Conservation (phyloP, 2,329 filamentous ascomycete genomes). For the Neonectria faginata region DNA sequence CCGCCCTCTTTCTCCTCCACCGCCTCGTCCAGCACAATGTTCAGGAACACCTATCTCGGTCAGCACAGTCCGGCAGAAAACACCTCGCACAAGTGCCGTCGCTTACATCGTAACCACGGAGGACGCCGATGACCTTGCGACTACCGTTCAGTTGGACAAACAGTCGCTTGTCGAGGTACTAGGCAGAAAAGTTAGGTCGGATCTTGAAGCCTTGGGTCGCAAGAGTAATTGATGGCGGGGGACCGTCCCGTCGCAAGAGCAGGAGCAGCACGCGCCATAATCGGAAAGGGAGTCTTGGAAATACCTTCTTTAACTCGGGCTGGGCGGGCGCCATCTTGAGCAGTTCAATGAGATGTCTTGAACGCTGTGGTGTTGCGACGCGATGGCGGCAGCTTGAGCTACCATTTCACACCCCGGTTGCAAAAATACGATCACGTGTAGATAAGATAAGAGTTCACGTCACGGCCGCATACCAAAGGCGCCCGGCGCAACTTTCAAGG, state of each 20-base stretch:
- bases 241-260: background rate
- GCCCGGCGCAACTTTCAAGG: conserved; percentile 32
- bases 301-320: conserved; percentile 97
- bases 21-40: conserved; percentile 97
- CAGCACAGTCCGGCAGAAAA: conserved; percentile 14
- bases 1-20: conserved; percentile 93
- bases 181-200: conserved; percentile 45
- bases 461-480: conserved; percentile 28
- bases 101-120: conserved; percentile 95
- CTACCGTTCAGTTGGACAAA: conserved; percentile 98
- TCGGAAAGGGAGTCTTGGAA: background rate
- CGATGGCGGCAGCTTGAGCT: conserved; percentile 43
- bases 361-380: conserved; percentile 44
- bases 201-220: conserved; percentile 10
- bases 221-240: conserved; percentile 2
- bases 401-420: conserved; percentile 37
- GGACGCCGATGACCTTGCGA: conserved; percentile 93
- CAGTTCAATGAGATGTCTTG: conserved; percentile 42
- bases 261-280: background rate
- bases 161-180: conserved; percentile 99
- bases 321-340: conserved; percentile 96
- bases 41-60: conserved; percentile 84
- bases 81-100: background rate
- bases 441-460: conserved; percentile 58
- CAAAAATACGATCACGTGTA: conserved; percentile 58